Base-by-base conservation (phyloP, 495 filamentous ascomycete species). In the Tetracladium marchalianum region DNA sequence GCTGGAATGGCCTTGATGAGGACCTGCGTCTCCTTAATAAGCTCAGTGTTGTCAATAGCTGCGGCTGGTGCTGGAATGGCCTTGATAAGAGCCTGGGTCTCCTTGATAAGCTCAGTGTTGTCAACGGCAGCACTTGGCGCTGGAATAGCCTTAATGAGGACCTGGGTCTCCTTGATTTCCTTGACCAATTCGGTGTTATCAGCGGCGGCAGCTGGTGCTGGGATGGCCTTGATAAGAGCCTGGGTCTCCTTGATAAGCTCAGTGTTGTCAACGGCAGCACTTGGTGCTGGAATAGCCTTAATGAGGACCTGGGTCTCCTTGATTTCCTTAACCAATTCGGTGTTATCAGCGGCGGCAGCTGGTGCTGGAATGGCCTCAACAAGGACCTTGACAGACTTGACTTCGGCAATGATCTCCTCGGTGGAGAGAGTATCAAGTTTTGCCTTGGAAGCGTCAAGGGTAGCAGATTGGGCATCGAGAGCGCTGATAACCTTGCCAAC, bases 301-400 rank as follows among this genome's bases (percentile, higher is more conserved):
- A 51, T 39, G 19, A 50, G 41, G 1, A 15, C 34, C 27, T 50
- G 38, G 5, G 15, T 41, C 15, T 53, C 50, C 32, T 53, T 48
- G 11, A 34, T 27, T 3, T 43, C 47, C 39, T 43, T 39, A 11
- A 40, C n/a, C 13, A 40, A 16, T 19, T 40, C 38, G 5, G 13
- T 22, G 17, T 40, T 18, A 13, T 53, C 50, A 13, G 44, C 44
- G 31, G 15, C 17, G 0, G 41, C 42, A 32, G 24, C 31, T 9
- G 49, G 36, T 12, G 31, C 43, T 16, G 49, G 43, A 18, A 51
- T 41, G 16, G 42, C 49, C 10, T 40, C 17, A 19, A 53, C 44
- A 10, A 48, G 34, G 15, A 24, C 15, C 35, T 52, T 47, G 11
- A 47, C 34, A 34, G 37, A 18, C 15, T 39, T 38, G 12, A 52